Evolutionary conservation across 805 yeast genomes (phyloP), one percentile per base, ranked within the genome.

Genomic region (Suhomyces kilbournensis): DNA sequence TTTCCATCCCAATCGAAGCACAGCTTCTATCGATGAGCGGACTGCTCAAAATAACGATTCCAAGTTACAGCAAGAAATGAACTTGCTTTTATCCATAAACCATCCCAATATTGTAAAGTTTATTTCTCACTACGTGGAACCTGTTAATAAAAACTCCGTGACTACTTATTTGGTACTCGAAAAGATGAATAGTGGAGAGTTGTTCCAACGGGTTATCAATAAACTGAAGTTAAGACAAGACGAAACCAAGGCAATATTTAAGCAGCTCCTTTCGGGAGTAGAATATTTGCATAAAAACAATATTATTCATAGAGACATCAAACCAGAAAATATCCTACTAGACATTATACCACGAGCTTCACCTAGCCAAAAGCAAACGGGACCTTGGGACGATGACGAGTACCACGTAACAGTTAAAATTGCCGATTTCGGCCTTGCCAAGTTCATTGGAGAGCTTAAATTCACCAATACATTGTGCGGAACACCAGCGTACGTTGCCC

Each of bases 401-500:
- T 67, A 78, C 22, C 84, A 83, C 54, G 79, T 88, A 7, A 70
- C 70, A 53, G 90, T 88, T 8, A 88, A 88, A 62, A 86, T 88
- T 48, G 94, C 93, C 0, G 96, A 88, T 68, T 88, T 88, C 68
- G 97, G 97, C 0, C 66, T 82, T 42, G 86, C 86, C 3, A 82
- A 82, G 63, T 80, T 81, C 57, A 79, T 88, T 44, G 93, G 93
- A 6, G 90, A 86, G 59, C 69, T 82, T 56, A 81, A 83, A 54
- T 86, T 86, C 63, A 86, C 96, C 8, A 84, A 84, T 59, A 88
- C 96, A 0, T 67, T 88, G 40, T 88, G 96, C 69, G 96, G 96
- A 1, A 88, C 96, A 0, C 96, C 96, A 0, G 90, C 93, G 0
- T 88, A 88, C 62, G 94, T 88, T 17, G 94, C 94, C 0, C 96